Evolutionary conservation across 73 alveolate species (phyloP).

Genomic region (Paramecium biaurelia): DNA sequence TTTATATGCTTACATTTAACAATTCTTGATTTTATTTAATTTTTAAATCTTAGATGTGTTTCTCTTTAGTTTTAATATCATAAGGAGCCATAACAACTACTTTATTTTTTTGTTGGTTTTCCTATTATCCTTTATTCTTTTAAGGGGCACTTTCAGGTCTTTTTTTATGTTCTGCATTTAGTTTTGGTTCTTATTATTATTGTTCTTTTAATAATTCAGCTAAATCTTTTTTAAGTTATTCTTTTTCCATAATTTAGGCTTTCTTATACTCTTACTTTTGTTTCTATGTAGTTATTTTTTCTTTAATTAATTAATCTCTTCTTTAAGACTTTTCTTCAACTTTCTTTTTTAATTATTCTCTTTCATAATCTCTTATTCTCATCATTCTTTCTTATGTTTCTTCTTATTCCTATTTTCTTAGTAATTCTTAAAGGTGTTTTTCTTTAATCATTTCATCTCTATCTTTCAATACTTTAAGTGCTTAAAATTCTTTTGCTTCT

Average conservation of each 20-base stretch:
- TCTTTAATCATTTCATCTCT: not conserved
- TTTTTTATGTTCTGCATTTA: not conserved
- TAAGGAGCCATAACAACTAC: constrained; percentile 4
- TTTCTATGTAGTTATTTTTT: not conserved
- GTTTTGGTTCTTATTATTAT: not conserved
- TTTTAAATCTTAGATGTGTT: not conserved
- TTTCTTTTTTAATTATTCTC: not conserved
- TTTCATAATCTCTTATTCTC: not conserved
- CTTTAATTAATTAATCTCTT: not conserved
- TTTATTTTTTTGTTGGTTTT: not conserved
- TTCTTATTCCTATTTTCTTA: not conserved
- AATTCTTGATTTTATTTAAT: constrained; percentile 1
- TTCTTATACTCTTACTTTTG: not conserved
- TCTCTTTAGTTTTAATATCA: constrained; percentile 9
- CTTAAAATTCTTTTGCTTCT: constrained; percentile 11
- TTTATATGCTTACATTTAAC: not conserved
- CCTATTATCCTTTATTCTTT: not conserved
- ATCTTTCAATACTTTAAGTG: not conserved
- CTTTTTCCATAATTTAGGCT: constrained; percentile 8
- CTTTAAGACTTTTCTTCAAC: not conserved
- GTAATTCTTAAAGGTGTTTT: not conserved
- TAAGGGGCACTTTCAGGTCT: not conserved
- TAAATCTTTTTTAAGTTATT: not conserved
- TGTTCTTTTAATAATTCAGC: not conserved
- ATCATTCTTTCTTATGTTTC: not conserved